phyloP scores from a whole-genome alignment of 208 protist genomes.

The Crithidia fasciculata region DNA sequence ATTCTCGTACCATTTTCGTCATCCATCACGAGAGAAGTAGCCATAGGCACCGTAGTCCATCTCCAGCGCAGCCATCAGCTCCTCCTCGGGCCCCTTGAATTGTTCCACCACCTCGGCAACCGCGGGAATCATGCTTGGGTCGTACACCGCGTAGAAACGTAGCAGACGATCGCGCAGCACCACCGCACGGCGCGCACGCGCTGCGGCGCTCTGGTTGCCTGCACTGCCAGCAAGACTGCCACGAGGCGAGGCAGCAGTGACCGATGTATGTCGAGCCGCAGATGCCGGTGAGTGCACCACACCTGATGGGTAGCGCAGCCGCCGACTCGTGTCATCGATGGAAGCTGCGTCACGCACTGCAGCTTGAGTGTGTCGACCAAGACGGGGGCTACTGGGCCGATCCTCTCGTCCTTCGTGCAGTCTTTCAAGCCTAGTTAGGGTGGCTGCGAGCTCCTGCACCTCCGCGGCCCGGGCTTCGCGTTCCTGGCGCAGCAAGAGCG shows the following conservation, averaged over 20 bases:
- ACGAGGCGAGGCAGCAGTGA: too few species aligned
- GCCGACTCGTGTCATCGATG: background rate
- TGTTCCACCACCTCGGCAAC: constrained; percentile 15
- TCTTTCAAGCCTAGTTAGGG: background rate
- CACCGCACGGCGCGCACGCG: background rate
- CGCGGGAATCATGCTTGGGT: constrained; percentile 12
- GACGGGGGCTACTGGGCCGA: too few species aligned
- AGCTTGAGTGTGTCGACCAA: background rate
- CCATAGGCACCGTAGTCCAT: constrained; percentile 11
- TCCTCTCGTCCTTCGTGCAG: background rate
- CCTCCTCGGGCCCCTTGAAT: constrained; percentile 7
- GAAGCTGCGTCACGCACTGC: too few species aligned
- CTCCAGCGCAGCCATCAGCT: constrained; percentile 10
- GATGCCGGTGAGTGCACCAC: background rate
- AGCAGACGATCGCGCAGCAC: constrained; percentile 13
- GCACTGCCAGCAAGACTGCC: too few species aligned
- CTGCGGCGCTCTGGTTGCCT: too few species aligned
- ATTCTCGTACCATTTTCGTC: background rate
- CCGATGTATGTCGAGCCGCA: background rate
- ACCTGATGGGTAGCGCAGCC: background rate
- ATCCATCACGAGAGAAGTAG: constrained; percentile 9
- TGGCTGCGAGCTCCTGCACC: background rate
- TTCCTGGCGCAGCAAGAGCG: constrained; percentile 8
- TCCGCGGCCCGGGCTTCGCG: background rate
- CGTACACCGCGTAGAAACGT: constrained; percentile 14